Evolutionary conservation across 2,329 filamentous ascomycete genomes (phyloP).

Genomic region (Orbilia quercus): DNA sequence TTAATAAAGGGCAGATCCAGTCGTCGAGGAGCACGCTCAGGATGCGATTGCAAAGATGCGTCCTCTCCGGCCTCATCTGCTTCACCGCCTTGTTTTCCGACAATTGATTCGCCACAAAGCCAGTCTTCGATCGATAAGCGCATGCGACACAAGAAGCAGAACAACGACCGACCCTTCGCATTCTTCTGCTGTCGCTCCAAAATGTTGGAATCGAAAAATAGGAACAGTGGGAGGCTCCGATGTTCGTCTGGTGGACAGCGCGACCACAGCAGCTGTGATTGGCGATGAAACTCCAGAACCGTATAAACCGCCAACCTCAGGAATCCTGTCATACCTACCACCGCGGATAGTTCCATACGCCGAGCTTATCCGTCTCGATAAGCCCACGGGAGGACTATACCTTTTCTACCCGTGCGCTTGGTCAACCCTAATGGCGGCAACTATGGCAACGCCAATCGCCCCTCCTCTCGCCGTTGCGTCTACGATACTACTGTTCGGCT

Average conservation of each 20-base stretch:
- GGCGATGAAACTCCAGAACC: constrained; percentile 30
- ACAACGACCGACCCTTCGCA: constrained; percentile 39
- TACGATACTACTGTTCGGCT: constrained; percentile 74
- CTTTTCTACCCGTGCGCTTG: constrained; percentile 88
- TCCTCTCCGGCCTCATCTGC: constrained; percentile 20
- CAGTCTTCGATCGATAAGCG: constrained; percentile 16
- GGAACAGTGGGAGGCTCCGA: constrained; percentile 35
- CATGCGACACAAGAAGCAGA: constrained; percentile 12
- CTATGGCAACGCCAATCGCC: constrained; percentile 72
- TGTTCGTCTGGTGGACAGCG: constrained; percentile 46
- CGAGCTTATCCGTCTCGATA: constrained; percentile 83
- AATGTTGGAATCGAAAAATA: constrained; percentile 27
- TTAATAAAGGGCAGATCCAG: not conserved
- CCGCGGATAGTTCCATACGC: constrained; percentile 79
- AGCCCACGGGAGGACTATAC: constrained; percentile 83
- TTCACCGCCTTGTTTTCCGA: constrained; percentile 16
- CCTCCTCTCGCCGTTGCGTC: constrained; percentile 74
- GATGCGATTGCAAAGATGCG: constrained; percentile 24
- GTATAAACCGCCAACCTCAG: constrained; percentile 77
- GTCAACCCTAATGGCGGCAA: constrained; percentile 82
- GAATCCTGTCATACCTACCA: constrained; percentile 77
- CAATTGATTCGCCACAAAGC: constrained; percentile 25
- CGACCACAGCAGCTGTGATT: constrained; percentile 27
- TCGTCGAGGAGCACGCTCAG: not conserved
- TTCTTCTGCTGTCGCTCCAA: constrained; percentile 9